Percentiles rank a stretch among this genome's conserved stretches.
Conservation (phyloP, 2,329 filamentous ascomycete species). For the Aspergillus viridinutans region DNA sequence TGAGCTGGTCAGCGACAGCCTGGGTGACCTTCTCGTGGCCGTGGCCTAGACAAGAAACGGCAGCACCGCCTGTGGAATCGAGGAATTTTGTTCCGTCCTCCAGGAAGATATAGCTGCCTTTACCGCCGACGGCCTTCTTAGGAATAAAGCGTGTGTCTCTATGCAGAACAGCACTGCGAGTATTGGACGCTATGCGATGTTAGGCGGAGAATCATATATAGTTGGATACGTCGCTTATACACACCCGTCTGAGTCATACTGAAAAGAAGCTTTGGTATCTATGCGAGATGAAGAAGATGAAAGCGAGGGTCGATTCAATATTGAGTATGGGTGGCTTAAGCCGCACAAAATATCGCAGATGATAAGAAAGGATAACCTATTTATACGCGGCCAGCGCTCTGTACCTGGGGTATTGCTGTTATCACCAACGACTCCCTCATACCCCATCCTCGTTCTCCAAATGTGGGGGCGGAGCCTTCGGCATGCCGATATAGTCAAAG, state of each 20-base stretch:
- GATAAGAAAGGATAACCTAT: neutral
- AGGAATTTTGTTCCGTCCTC: constrained; percentile 58
- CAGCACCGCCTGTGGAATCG: constrained; percentile 70
- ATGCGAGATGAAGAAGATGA: neutral
- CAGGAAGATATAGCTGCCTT: constrained; percentile 51
- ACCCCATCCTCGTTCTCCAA: constrained; percentile 9
- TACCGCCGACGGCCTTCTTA: constrained; percentile 45
- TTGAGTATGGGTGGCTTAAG: neutral
- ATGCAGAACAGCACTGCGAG: constrained; percentile 46
- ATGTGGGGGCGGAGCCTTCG: constrained; percentile 20
- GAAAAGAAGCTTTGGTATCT: neutral
- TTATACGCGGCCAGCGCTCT: neutral
- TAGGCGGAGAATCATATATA: neutral
- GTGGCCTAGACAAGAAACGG: constrained; percentile 68
- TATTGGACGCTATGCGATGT: neutral
- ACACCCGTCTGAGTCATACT: constrained; percentile 6
- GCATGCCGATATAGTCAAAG: constrained; percentile 25
- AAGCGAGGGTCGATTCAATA: neutral
- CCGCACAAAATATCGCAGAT: neutral
- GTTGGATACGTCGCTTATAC: neutral
- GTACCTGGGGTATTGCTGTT: neutral
- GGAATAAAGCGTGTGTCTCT: constrained; percentile 47
- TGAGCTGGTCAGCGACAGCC: constrained; percentile 58
- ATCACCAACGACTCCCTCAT: neutral
- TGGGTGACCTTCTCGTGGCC: constrained; percentile 57